Conservation (phyloP, 2,329 filamentous ascomycete species). For the Sporothrix humicola region DNA sequence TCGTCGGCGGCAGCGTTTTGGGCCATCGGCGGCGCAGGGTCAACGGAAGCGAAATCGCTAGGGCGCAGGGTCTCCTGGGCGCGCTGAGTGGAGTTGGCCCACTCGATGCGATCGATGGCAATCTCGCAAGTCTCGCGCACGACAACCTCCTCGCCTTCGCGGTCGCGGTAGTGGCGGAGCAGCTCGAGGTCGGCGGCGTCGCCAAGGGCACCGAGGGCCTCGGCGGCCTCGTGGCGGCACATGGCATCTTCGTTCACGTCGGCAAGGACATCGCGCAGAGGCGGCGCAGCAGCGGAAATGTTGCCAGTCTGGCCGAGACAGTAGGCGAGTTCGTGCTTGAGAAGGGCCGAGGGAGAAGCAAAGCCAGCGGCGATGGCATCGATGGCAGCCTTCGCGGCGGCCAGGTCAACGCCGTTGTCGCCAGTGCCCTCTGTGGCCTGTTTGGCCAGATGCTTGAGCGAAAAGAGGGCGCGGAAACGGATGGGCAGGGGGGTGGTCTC, state of each 20-base stretch:
- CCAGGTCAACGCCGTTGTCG: slow-evolving; percentile 35
- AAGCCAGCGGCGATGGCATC: slow-evolving; percentile 90
- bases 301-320: slow-evolving; percentile 92
- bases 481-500: slow-evolving; percentile 82
- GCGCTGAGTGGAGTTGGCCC: slow-evolving; percentile 78
- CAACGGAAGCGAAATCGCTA: slow-evolving; percentile 94
- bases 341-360: slow-evolving; percentile 79
- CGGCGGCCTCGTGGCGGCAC: slow-evolving; percentile 95
- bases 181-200: slow-evolving; percentile 75
- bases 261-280: slow-evolving; percentile 74
- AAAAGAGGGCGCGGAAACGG: slow-evolving; percentile 96
- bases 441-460: slow-evolving; percentile 89
- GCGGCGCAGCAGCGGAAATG: slow-evolving; percentile 68
- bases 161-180: slow-evolving; percentile 74
- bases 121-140: slow-evolving; percentile 98
- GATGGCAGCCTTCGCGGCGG: slow-evolving; percentile 62
- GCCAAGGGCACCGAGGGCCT: slow-evolving; percentile 88
- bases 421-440: slow-evolving; percentile 54
- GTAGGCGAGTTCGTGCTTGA: slow-evolving; percentile 97
- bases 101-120: slow-evolving; percentile 89
- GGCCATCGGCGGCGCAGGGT: slow-evolving; percentile 88
- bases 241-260: slow-evolving; percentile 87
- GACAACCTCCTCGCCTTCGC: slow-evolving; percentile 74
- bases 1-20: slow-evolving; percentile 52
- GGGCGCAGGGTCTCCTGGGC: slow-evolving; percentile 71